Evolutionary conservation across 164 flowering plant genomes (phyloP), one percentile per base, ranked within the genome.

Genomic region (Nelumbo lutea): DNA sequence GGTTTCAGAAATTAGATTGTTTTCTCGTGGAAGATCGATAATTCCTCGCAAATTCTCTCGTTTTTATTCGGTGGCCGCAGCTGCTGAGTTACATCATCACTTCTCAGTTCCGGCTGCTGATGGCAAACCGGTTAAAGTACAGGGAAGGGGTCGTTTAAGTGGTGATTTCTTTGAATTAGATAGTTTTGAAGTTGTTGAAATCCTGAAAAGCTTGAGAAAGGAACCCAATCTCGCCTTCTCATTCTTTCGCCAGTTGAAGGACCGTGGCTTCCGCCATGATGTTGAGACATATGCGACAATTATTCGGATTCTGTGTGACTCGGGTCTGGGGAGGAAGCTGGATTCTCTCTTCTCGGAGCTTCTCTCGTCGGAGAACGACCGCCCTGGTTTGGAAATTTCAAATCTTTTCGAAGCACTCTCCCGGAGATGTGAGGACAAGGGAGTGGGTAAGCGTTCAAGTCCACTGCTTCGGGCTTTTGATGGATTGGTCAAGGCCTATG

Each of bases 401-500:
- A 79, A 78, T 39, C 79, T 93, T 69, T 68, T 89, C 59, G 81
- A 82, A 13, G 72, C 71, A 15, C 62, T 93, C 38, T 68, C 42
- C 2, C 72, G 73, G 71, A 77, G 59, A 38, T 50, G 75, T 43
- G 76, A 67, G 52, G 64, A 6, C 3, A 70, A 70, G 55, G 67
- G 75, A 1, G 66, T 45, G 1, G 6, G 47, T 6, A 75, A 74
- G 14, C 64, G 46, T 13, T 64, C 69, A 1, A 58, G 47, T 46
- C 42, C 59, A 6, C 68, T 83, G 66, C 66, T 68, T 42, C 67
- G 62, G 66, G 85, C 78, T 7, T 69, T 77, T 59, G 83, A 81
- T 83, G 81, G 68, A 5, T 70, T 89, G 65, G 67, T 93, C 14
- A 91, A 86, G 82, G 81, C 73, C 42, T 91, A 80, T 82, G 84